phyloP scores from a whole-genome alignment of 1,284 basidiomycete species.

The Tilletia caries region DNA sequence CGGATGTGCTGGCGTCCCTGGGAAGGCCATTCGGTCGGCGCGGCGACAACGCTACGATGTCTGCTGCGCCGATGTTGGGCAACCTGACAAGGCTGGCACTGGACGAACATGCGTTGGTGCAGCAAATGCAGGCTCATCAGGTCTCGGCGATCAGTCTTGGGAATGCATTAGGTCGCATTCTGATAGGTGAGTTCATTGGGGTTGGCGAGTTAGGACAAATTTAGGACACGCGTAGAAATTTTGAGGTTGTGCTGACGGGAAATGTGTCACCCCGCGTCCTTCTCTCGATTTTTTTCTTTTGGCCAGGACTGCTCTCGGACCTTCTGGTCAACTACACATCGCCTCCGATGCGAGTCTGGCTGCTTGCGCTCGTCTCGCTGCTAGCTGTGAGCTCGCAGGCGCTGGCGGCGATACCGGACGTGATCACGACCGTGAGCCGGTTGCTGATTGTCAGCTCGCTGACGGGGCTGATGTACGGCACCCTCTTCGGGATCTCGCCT shows the following conservation, averaged over 20 bases:
- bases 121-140: constrained; percentile 69
- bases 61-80: neutral
- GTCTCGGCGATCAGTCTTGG: constrained; percentile 72
- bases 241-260: too few relatives aligned
- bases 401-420: constrained; percentile 41
- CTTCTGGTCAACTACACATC: constrained; percentile 7
- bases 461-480: constrained; percentile 72
- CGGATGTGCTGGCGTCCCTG: neutral
- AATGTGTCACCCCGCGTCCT: too few relatives aligned
- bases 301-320: constrained; percentile 3
- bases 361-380: constrained; percentile 41
- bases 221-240: too few relatives aligned
- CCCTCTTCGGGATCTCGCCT: constrained; percentile 72
- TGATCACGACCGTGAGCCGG: constrained; percentile 62
- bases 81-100: neutral
- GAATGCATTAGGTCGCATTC: constrained; percentile 76
- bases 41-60: neutral
- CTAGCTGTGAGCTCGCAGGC: constrained; percentile 41
- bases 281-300: too few relatives aligned
- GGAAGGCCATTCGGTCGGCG: constrained; percentile 29
- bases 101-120: constrained; percentile 58
- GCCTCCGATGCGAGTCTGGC: constrained; percentile 25
- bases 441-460: constrained; percentile 74
- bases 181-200: constrained; percentile 62
- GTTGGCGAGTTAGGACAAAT: too few relatives aligned